A percentile compares a stretch with the other conserved stretches of the same genome.
Evolutionary conservation across 75 land plant genomes (phyloP).

Genomic region (Sequoia sempervirens): DNA sequence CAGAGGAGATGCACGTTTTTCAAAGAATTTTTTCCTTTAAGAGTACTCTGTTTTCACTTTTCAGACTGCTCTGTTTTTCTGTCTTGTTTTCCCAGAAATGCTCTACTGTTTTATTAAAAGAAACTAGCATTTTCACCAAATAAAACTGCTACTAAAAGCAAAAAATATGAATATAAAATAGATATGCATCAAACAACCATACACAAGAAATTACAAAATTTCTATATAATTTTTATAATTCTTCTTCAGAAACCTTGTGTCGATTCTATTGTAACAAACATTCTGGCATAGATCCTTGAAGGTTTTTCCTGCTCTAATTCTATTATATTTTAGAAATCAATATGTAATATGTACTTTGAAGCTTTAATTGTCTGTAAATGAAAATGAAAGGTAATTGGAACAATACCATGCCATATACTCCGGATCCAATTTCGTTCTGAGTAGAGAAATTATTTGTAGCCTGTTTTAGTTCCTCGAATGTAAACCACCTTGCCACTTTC

Average conservation of each 20-base stretch:
- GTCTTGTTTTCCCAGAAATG: too few species aligned
- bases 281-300: not conserved
- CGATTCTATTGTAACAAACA: not conserved
- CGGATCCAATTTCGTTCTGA: slow-evolving; percentile 51
- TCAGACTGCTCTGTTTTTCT: too few species aligned
- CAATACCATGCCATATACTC: slow-evolving; percentile 74
- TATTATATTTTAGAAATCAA: not conserved
- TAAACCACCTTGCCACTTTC: slow-evolving; percentile 53
- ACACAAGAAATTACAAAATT: too few species aligned
- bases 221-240: too few species aligned
- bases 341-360: not conserved
- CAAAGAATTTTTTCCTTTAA: too few species aligned
- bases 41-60: too few species aligned
- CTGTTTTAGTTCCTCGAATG: slow-evolving; percentile 49
- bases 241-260: not conserved
- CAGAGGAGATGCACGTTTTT: too few species aligned
- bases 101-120: too few species aligned
- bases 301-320: not conserved
- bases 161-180: too few species aligned
- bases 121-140: not conserved
- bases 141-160: not conserved
- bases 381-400: not conserved
- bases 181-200: too few species aligned
- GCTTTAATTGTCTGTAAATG: not conserved
- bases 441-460: slow-evolving; percentile 61